phyloP scores from a whole-genome alignment of 805 yeast genomes.

The Saturnispora bothae region DNA sequence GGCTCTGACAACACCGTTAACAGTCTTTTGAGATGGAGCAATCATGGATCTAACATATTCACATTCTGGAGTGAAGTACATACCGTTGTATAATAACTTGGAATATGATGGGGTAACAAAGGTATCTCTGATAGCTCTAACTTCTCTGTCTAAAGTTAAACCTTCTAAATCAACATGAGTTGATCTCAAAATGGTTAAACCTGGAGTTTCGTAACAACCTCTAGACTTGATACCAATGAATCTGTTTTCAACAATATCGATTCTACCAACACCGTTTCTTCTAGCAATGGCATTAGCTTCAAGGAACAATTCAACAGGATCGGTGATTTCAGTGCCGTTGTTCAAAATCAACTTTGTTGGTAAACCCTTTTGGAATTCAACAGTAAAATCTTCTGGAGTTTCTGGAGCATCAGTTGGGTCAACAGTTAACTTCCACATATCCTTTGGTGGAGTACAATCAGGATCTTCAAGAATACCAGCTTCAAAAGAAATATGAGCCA shows the following conservation, averaged over 20 bases:
- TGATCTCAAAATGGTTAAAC: conserved; percentile 84
- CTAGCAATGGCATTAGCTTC: conserved; percentile 93
- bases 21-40: conserved; percentile 87
- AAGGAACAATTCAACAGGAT: conserved; percentile 84
- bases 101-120: conserved; percentile 92
- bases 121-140: conserved; percentile 90
- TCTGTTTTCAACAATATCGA: conserved; percentile 98
- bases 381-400: conserved; percentile 77
- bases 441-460: conserved; percentile 97
- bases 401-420: conserved; percentile 96
- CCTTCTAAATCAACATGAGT: conserved; percentile 97
- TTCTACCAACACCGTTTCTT: conserved; percentile 99
- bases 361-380: conserved; percentile 75
- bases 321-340: conserved; percentile 53
- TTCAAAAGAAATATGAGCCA: conserved; percentile 98
- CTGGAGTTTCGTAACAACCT: conserved; percentile 99
- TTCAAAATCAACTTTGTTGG: conserved; percentile 71
- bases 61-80: conserved; percentile 97
- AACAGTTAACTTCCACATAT: conserved; percentile 98
- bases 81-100: conserved; percentile 87
- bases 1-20: conserved; percentile 93
- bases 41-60: conserved; percentile 92
- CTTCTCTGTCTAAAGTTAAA: conserved; percentile 93
- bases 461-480: conserved; percentile 99
- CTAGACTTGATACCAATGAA: conserved; percentile 97